Percentiles rank a stretch among this genome's conserved stretches.
phyloP scores from a whole-genome alignment of 202 grass and related monocot species.

The Panicum hallii region DNA sequence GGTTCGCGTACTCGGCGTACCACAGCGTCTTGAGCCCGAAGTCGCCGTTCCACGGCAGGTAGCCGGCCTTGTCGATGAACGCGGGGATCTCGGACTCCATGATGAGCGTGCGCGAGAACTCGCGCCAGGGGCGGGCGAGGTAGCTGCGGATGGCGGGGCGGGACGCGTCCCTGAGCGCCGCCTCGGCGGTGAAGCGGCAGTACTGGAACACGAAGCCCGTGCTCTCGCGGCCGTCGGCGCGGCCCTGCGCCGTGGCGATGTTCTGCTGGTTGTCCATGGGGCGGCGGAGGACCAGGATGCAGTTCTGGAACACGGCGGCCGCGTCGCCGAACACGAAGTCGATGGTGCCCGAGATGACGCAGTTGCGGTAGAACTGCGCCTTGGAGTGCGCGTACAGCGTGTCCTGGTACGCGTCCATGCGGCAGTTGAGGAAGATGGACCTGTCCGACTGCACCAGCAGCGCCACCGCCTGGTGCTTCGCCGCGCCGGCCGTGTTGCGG shows the following conservation, averaged over 20 bases:
- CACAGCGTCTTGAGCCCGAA: constrained; percentile 70
- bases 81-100: constrained; percentile 73
- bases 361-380: constrained; percentile 74
- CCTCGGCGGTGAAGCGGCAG: constrained; percentile 49
- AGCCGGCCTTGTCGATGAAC: constrained; percentile 65
- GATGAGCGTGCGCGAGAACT: constrained; percentile 74
- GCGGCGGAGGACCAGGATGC: constrained; percentile 59
- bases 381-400: constrained; percentile 78
- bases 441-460: constrained; percentile 66
- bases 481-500: constrained; percentile 71
- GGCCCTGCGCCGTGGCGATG: constrained; percentile 80
- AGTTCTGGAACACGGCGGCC: constrained; percentile 80
- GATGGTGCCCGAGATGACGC: constrained; percentile 65
- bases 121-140: constrained; percentile 69
- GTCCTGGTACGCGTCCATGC: constrained; percentile 79
- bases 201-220: constrained; percentile 80
- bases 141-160: constrained; percentile 56
- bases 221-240: constrained; percentile 53
- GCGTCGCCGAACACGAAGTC: constrained; percentile 83
- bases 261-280: constrained; percentile 73
- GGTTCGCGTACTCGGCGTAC: constrained; percentile 79
- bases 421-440: constrained; percentile 73
- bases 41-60: constrained; percentile 75
- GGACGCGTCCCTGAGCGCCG: constrained; percentile 29
- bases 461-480: constrained; percentile 78